Percentiles rank a stretch among this genome's conserved stretches.
phyloP scores from a whole-genome alignment of 352 stramenopile genomes.

The Lagenidium sp. region DNA sequence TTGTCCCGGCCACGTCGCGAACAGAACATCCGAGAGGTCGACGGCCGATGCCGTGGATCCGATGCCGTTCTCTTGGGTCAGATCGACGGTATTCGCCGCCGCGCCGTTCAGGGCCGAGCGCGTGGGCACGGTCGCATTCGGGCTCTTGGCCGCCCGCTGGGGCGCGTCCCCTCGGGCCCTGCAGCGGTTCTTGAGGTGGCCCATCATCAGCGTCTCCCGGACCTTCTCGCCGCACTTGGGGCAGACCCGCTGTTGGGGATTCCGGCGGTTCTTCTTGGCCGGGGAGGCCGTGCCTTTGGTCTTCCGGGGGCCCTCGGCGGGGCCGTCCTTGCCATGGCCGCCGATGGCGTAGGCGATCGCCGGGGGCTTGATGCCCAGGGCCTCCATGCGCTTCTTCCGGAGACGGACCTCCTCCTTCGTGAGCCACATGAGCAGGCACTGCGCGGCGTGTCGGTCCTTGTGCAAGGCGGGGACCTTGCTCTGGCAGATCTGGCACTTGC shows the following conservation, averaged over 20 bases:
- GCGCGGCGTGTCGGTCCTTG: constrained; percentile 39
- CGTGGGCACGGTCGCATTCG: background rate
- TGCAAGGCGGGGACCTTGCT: constrained; percentile 29
- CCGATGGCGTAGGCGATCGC: constrained; percentile 32
- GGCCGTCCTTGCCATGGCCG: constrained; percentile 5
- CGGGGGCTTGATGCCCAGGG: constrained; percentile 18
- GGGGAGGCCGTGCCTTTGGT: background rate
- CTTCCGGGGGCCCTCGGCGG: no score
- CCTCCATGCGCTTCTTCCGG: constrained; percentile 26
- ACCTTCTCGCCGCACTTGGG: constrained; percentile 57
- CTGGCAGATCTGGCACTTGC: constrained; percentile 52
- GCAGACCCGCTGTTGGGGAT: constrained; percentile 30
- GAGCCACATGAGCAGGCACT: constrained; percentile 56
- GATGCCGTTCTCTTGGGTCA: constrained; percentile 12
- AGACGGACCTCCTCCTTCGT: constrained; percentile 27
- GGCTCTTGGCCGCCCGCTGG: background rate
- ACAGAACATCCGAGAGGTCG: constrained; percentile 70
- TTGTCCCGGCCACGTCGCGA: constrained; percentile 71
- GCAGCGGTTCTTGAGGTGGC: constrained; percentile 55
- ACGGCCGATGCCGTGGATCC: constrained; percentile 11
- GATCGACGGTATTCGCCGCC: constrained; percentile 8
- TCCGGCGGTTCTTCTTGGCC: constrained; percentile 23
- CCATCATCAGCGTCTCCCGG: constrained; percentile 56
- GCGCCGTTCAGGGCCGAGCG: no score
- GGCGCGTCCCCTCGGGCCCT: constrained; percentile 7